Base-by-base conservation (phyloP, 352 stramenopile species). In the Elongisporangium undulatum region DNA sequence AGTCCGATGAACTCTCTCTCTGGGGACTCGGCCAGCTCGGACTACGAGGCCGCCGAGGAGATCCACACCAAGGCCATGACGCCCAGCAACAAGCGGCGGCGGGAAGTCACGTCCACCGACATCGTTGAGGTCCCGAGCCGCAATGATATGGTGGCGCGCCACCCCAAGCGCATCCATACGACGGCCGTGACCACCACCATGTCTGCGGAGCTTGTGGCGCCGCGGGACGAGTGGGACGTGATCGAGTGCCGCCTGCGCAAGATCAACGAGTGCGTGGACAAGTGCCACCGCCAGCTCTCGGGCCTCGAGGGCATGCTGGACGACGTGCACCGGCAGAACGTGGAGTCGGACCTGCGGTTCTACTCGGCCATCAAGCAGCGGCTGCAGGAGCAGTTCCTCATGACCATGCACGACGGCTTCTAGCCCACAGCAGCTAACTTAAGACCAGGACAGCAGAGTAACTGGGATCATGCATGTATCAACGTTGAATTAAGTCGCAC, bases 321-420 rank as follows among this genome's bases (percentile, higher is more conserved):
- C 63, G 74, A 81, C 24, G 74, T 62, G 55, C 79, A 90, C 50
- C 79, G 82, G 23, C 67, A 81, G 60, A 82, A 71, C 34, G 56
- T 90, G 54, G 80, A 90, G 51, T 67, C 68, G 13, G 80, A 90
- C 58, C 59, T 90, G 49, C 72, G 72, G 3, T 90, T 90, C 61
- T 90, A 87, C 65, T 76, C 75, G 1, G 76, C 77, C 48, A 90
- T 90, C 63, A 90, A 90, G 61, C 79, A 88, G 62, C 75, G 75
- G 8, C 67, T 90, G 39, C 80, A 90, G 56, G 76, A 88, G 66
- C 78, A 90, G 24, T 61, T 90, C 21, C 61, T 90, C 10, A 79
- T 88, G 55, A 71, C 82, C 20, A 90, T 90, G 80, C 76, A 88
- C 59, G 76, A 66, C 53, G 75, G 75, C 24, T 88, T 81, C 49